These are phyloP conservation scores for Trametes sanguinea DNA, from an alignment of 768 basidiomycete species.

Conservation along the genomic window DNA sequence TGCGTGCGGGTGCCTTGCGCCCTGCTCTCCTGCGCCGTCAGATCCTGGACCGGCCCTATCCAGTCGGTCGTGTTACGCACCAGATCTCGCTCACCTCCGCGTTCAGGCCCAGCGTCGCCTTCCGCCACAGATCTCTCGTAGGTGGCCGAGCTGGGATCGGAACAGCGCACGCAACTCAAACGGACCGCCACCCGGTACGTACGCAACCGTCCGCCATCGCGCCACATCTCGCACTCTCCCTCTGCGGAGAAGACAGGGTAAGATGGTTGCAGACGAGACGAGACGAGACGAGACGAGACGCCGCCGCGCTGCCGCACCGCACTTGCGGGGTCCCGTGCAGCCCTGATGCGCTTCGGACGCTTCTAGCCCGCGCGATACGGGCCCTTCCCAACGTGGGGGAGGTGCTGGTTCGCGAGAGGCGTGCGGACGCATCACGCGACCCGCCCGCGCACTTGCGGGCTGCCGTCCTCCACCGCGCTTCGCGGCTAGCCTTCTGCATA, in stretches of 20 bases:
- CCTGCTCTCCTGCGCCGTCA: background rate
- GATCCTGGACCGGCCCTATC: background rate
- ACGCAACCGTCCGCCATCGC: no score
- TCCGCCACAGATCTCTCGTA: no score
- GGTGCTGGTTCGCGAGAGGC: background rate
- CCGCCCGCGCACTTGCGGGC: background rate
- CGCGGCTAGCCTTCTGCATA: background rate
- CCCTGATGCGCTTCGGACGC: background rate
- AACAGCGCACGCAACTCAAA: no score
- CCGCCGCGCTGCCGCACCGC: background rate
- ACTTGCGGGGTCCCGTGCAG: background rate
- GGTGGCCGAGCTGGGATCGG: no score
- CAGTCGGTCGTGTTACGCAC: background rate
- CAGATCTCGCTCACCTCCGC: no score
- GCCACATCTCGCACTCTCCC: no score
- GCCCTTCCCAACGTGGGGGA: constrained; percentile 6
- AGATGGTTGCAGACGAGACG: no score
- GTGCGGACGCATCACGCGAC: constrained; percentile 5
- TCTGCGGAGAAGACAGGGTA: no score
- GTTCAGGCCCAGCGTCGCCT: no score
- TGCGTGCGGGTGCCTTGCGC: background rate
- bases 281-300: no score
- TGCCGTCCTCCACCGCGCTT: constrained; percentile 1
- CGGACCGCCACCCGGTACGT: no score
- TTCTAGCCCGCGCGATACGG: constrained; percentile 8